Evolutionary conservation across 1,284 basidiomycete species (phyloP).

Genomic region (Hortiboletus rubellus): DNA sequence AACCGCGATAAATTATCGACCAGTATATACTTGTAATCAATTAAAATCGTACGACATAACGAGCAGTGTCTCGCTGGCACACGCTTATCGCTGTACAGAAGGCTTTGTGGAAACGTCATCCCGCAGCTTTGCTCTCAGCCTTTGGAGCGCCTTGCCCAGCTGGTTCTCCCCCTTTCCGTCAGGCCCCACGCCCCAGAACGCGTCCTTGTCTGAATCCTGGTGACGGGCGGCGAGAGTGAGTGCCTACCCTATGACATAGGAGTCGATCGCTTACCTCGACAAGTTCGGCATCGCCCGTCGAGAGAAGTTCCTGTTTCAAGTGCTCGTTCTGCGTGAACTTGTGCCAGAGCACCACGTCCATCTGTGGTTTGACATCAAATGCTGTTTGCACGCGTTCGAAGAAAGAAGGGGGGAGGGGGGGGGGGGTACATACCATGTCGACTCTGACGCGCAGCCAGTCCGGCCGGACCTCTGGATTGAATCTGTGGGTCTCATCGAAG

Average conservation of each 20-base stretch:
- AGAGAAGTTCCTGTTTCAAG: constrained; percentile 36
- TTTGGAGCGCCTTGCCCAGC: constrained; percentile 39
- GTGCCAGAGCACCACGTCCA: constrained; percentile 37
- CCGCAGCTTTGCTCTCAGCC: constrained; percentile 34
- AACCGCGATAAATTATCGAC: constrained; percentile 28
- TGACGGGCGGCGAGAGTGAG: constrained; percentile 24
- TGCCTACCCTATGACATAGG: constrained; percentile 8
- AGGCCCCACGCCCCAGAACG: constrained; percentile 41
- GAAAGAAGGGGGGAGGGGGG: neutral
- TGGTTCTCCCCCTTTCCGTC: constrained; percentile 39
- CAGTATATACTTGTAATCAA: constrained; percentile 18
- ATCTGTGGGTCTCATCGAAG: constrained; percentile 42
- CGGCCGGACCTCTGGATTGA: constrained; percentile 38
- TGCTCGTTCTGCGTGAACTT: constrained; percentile 39
- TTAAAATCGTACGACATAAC: constrained; percentile 36
- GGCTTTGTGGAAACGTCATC: constrained; percentile 20
- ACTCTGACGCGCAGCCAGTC: constrained; percentile 40
- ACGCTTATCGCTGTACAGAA: constrained; percentile 23
- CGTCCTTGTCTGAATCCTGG: constrained; percentile 40
- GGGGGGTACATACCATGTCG: constrained; percentile 29
- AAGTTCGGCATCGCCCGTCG: constrained; percentile 38
- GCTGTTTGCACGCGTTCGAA: constrained; percentile 14
- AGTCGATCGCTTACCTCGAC: constrained; percentile 34
- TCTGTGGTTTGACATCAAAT: constrained; percentile 23
- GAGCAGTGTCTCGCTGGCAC: constrained; percentile 29